Base-by-base conservation (phyloP, 495 filamentous ascomycete species). In the Venustampulla echinocandica region DNA sequence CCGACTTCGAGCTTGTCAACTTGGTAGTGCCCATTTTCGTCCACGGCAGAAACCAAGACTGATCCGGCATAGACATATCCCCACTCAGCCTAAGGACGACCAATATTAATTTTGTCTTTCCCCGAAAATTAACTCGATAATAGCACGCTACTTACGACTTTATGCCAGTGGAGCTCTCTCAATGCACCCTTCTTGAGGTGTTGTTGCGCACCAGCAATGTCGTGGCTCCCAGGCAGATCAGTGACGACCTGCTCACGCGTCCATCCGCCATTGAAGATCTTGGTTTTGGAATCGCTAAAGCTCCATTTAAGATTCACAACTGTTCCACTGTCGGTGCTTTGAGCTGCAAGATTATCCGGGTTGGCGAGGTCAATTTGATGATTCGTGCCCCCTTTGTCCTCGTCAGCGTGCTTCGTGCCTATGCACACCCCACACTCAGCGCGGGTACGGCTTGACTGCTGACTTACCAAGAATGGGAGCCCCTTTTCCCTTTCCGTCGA, bases 141-240 rank as follows among this genome's bases (percentile, higher is more conserved):
- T n/a, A 1, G 7, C 10, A 3, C 13, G 24, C 10, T 13, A 63
- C 71, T 43, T 61, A 79, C 77, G 23, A 78, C 73, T 49, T 74
- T 63, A 59, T 84, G 80, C 80, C 80, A 84, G 48, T 84, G 80
- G 7, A 82, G 59, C 55, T 84, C 77, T 6, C 80, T 69, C 38
- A 78, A 70, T 4, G 76, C 71, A 24, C 79, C 78, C 56, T 81
- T 80, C 40, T 65, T 71, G 34, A 84, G 57, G 60, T 81, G 80
- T 60, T 80, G 74, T 55, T 82, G 77, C 5, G 77, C 79, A 38
- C 69, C 76, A 4, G 79, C 61, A 55, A 82, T 75, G 44, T 82
- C 77, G 50, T 76, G 70, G 50, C 75, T 79, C 36, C 67, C 57
- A 0, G 80, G 80, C 17, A 83, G 58, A 54, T 73, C 69, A 19